These are phyloP conservation scores for Leishmania braziliensis DNA, from an alignment of 208 protist species.

Conservation along the genomic window DNA sequence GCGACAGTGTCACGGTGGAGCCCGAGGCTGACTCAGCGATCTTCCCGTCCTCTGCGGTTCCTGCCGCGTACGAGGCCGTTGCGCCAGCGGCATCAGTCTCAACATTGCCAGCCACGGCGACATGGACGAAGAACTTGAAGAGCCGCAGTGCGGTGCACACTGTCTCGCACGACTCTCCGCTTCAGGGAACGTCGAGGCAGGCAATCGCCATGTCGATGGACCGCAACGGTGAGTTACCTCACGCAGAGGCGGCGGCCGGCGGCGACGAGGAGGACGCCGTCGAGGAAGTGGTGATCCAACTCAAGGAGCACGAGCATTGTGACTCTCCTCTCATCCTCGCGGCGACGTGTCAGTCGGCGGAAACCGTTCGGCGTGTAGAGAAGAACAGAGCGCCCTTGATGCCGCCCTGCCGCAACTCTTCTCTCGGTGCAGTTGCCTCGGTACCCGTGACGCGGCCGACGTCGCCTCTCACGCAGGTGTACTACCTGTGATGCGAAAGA, in stretches of 20 bases:
- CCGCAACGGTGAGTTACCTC: not conserved
- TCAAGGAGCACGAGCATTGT: not conserved
- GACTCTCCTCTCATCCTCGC: not conserved
- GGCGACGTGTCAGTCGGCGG: not conserved
- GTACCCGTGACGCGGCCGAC: not conserved
- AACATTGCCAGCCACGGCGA: not conserved
- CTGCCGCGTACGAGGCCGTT: not conserved
- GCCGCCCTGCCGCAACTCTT: not conserved
- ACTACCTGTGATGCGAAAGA: not conserved
- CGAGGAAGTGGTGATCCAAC: slow-evolving; percentile 6
- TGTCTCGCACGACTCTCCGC: not conserved
- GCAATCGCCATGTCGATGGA: not conserved
- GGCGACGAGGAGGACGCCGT: not conserved
- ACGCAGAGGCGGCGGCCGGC: not conserved
- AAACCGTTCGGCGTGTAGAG: not conserved
- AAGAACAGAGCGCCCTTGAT: not conserved
- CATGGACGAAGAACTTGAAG: not conserved
- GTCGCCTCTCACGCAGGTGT: not conserved
- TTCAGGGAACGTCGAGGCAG: not conserved
- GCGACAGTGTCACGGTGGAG: not conserved
- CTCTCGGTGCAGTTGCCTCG: not conserved
- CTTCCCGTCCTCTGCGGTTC: not conserved
- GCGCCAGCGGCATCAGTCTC: not conserved
- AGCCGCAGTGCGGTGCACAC: not conserved
- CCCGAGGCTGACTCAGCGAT: not conserved